phyloP scores from a whole-genome alignment of 2,329 filamentous ascomycete genomes.

The Cercospora janseana region DNA sequence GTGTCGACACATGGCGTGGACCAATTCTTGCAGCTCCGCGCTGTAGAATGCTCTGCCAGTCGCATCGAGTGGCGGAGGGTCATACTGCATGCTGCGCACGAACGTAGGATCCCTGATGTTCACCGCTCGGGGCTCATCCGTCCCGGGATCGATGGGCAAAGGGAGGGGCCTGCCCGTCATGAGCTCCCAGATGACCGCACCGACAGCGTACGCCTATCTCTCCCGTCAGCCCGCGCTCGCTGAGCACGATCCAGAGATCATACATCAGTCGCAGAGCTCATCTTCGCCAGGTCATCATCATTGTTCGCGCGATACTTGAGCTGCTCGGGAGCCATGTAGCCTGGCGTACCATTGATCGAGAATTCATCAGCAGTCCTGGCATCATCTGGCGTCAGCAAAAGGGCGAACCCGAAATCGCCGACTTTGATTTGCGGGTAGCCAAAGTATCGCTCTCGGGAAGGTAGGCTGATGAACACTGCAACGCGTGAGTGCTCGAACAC shows the following conservation, averaged over 20 bases:
- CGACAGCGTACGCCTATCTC: neutral
- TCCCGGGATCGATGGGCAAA: neutral
- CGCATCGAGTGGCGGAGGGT: conserved; percentile 4
- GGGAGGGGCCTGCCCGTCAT: neutral
- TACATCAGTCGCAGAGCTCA: conserved; percentile 10
- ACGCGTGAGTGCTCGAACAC: neutral
- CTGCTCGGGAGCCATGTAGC: conserved; percentile 5
- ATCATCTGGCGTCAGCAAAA: neutral
- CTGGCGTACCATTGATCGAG: neutral
- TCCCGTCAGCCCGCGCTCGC: neutral
- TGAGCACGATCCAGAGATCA: neutral
- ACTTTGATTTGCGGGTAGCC: conserved; percentile 12
- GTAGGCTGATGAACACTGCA: conserved; percentile 1
- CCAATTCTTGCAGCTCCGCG: neutral
- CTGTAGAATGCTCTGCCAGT: neutral
- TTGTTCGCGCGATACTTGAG: neutral
- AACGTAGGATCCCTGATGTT: neutral
- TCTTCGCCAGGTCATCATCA: neutral
- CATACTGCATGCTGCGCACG: neutral
- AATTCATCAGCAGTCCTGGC: neutral
- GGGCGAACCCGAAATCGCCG: conserved; percentile 11
- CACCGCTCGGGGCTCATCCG: neutral
- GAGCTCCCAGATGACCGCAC: neutral
- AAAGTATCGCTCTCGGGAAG: neutral
- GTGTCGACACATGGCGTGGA: neutral